Conservation (phyloP, 371 early-diverging fungal species). For the Saksenaea vasiformis region DNA sequence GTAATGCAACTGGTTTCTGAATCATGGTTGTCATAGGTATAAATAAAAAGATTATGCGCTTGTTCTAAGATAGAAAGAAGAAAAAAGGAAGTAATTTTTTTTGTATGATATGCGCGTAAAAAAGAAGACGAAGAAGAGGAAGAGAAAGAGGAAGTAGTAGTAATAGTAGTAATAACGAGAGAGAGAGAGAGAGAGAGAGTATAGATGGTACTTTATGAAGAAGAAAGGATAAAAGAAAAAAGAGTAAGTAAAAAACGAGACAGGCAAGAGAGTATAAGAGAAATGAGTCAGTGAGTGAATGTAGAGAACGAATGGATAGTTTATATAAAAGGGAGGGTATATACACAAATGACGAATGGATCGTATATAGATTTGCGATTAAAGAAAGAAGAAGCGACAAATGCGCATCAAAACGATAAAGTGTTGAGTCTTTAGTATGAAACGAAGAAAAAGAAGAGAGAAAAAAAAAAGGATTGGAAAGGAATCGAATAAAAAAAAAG, state of each 20-base stretch:
- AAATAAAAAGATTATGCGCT: slow-evolving; percentile 4
- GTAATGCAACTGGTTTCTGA: slow-evolving; percentile 5
- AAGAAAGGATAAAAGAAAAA: background rate
- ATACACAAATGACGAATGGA: slow-evolving; percentile 6
- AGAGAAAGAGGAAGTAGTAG: background rate
- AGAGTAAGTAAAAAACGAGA: too few relatives aligned
- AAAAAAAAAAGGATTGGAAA: background rate
- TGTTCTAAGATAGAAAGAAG: background rate
- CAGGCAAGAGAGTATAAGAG: too few relatives aligned
- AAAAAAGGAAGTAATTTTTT: background rate
- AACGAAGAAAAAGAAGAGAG: background rate
- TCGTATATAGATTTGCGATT: slow-evolving; percentile 1
- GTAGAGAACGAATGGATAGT: too few relatives aligned
- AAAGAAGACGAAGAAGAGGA: background rate
- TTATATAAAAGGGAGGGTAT: slow-evolving; percentile 1
- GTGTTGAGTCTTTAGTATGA: background rate
- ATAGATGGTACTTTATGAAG: too few relatives aligned
- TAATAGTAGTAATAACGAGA: too few relatives aligned
- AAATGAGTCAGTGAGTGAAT: too few relatives aligned
- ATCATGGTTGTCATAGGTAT: slow-evolving; percentile 13
- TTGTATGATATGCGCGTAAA: slow-evolving; percentile 18
- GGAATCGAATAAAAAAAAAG: background rate
- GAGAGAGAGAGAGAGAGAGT: too few relatives aligned
- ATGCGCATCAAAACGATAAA: background rate
- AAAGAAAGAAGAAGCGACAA: background rate